Evolutionary conservation across 2,329 filamentous ascomycete species (phyloP), one percentile per base, ranked within the genome.

Genomic region (Uncinocarpus reesii): DNA sequence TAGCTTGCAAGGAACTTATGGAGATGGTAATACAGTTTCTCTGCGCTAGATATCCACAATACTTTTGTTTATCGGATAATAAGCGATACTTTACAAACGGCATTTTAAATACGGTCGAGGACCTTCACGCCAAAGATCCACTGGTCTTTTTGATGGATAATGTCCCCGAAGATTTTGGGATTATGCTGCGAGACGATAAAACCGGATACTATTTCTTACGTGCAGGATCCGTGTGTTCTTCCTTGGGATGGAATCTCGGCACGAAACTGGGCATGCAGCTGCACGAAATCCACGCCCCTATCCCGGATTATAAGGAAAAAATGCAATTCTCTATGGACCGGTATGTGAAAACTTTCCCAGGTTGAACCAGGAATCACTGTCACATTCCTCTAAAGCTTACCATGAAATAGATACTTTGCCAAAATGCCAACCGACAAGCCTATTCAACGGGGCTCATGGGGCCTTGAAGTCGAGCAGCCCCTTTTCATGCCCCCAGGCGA

Each of bases 281-380:
- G 11, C 71, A 80, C 8, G 75, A 80, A 49, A 90, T 94, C 52
- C 87, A 94, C 60, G 67, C 67, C 1, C 73, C 76, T 0, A 83
- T 94, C 18, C 86, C 87, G 0, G 84, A 92, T 57, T 93, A 90
- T 63, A 84, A 84, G 55, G 82, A 86, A 62, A 93, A 89, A 69
- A 88, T 93, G 83, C 77, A 83, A 31, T 84, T 87, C 54, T 88
- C 83, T 34, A 89, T 94, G 83, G 86, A 93, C 58, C 74, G 85
- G 77, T 86, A 66, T 43, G 75, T 59, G 23, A 16, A 7, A 23
- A 23, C 16, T 24, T 46, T n/a, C 10, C 13, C n/a, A 28, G 7
- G 44, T 49, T 21, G 36, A 8, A 23, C 18, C 10, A 2, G 3
- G 21, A 34, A 6, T 24, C 2, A 37, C n/a, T n/a, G 7, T 7